These are phyloP conservation scores for Barnettozyma salicaria DNA, from an alignment of 805 yeast genomes.

Conservation along the genomic window DNA sequence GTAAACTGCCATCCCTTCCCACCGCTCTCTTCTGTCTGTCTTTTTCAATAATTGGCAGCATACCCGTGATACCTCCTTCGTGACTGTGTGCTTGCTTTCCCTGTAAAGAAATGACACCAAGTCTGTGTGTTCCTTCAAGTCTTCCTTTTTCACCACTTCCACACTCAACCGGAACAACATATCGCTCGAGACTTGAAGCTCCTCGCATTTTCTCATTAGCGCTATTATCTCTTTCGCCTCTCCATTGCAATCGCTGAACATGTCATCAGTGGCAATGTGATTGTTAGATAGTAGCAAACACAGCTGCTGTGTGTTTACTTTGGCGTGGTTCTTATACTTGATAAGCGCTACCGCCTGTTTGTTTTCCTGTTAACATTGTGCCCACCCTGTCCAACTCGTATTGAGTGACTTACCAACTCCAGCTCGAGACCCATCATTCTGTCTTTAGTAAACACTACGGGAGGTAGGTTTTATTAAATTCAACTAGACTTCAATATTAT, in stretches of 20 bases:
- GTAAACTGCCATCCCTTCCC: background rate
- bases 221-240: too few species aligned
- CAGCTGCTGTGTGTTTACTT: constrained; percentile 1
- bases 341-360: constrained; percentile 19
- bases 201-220: too few species aligned
- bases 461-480: too few species aligned
- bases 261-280: constrained; percentile 2
- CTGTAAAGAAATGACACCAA: constrained; percentile 2
- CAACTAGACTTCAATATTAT: too few species aligned
- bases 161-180: background rate
- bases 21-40: too few species aligned
- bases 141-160: background rate
- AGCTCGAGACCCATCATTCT: too few species aligned
- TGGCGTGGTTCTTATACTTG: constrained; percentile 12
- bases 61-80: background rate
- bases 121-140: background rate
- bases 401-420: too few species aligned
- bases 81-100: constrained; percentile 1
- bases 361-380: background rate
- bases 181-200: too few species aligned
- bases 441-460: too few species aligned
- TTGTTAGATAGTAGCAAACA: constrained; percentile 1
- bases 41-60: constrained; percentile 1
- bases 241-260: too few species aligned
- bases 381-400: too few species aligned